A percentile compares a stretch with the other conserved stretches of the same genome.
These are phyloP conservation scores for Amphichorda felina DNA, from an alignment of 2,329 filamentous ascomycete species.

Conservation along the genomic window DNA sequence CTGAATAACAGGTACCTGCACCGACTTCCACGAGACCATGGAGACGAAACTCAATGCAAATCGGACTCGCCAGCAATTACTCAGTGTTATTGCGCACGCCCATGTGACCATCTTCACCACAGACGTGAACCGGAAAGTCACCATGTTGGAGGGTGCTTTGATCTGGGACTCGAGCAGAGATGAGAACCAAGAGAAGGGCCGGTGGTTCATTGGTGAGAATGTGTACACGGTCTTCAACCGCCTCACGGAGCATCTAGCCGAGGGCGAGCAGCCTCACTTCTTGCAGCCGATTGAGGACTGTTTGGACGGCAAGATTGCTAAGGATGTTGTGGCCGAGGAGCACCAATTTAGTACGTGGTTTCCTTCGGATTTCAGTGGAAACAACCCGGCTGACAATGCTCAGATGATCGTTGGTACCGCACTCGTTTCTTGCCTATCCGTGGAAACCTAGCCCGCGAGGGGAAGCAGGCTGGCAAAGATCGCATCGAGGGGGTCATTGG, in stretches of 20 bases:
- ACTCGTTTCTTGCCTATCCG: constrained; percentile 59
- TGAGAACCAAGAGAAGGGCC: constrained; percentile 23
- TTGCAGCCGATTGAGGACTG: constrained; percentile 51
- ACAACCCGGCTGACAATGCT: constrained; percentile 4
- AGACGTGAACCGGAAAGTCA: constrained; percentile 47
- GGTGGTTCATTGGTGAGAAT: constrained; percentile 46
- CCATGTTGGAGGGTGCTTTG: constrained; percentile 57
- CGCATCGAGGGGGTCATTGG: constrained; percentile 63
- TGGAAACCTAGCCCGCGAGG: constrained; percentile 40
- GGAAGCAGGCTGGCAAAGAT: constrained; percentile 28
- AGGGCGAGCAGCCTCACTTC: constrained; percentile 34
- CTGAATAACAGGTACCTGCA: constrained; percentile 44
- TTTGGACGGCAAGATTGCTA: constrained; percentile 43
- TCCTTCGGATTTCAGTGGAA: background rate
- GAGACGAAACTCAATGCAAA: constrained; percentile 55
- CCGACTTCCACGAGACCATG: constrained; percentile 66
- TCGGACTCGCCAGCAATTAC: constrained; percentile 56
- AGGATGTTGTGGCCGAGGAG: constrained; percentile 55
- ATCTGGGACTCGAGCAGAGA: constrained; percentile 37
- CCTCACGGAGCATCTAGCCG: constrained; percentile 28
- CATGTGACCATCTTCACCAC: constrained; percentile 68
- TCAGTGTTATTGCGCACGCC: constrained; percentile 63
- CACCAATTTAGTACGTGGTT: constrained; percentile 36
- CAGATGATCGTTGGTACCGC: constrained; percentile 54
- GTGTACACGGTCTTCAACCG: constrained; percentile 53